These are phyloP conservation scores for Saccharomycopsis sp. DNA, from an alignment of 805 yeast species.

Conservation along the genomic window DNA sequence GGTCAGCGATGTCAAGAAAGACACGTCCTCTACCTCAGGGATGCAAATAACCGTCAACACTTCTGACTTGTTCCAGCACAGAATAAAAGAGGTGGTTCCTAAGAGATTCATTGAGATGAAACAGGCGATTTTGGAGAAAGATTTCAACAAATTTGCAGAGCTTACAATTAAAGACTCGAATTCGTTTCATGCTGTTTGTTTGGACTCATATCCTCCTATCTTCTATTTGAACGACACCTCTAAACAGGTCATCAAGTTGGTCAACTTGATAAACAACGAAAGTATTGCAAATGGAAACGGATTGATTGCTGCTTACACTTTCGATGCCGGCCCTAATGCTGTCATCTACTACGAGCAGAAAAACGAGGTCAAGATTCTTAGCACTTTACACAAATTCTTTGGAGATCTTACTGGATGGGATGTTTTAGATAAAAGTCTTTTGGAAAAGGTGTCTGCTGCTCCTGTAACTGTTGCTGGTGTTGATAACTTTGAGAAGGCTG, in stretches of 20 bases:
- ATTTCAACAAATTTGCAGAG: slow-evolving; percentile 77
- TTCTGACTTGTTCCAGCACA: slow-evolving; percentile 75
- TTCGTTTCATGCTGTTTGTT: slow-evolving; percentile 96
- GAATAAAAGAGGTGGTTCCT: slow-evolving; percentile 82
- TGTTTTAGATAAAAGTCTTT: slow-evolving; percentile 20
- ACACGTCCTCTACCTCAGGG: slow-evolving; percentile 89
- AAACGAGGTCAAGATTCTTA: slow-evolving; percentile 68
- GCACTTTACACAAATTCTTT: slow-evolving; percentile 59
- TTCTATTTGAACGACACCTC: slow-evolving; percentile 91
- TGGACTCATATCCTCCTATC: slow-evolving; percentile 93
- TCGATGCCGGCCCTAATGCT: slow-evolving; percentile 99
- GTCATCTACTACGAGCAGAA: slow-evolving; percentile 81
- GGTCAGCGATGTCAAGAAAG: slow-evolving; percentile 89
- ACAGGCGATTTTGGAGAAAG: slow-evolving; percentile 59
- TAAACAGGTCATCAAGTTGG: slow-evolving; percentile 58
- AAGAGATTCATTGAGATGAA: slow-evolving; percentile 78
- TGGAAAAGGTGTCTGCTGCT: slow-evolving; percentile 24
- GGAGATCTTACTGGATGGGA: slow-evolving; percentile 66
- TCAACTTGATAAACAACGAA: slow-evolving; percentile 66
- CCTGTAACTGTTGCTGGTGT: slow-evolving; percentile 1
- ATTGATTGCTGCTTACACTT: slow-evolving; percentile 87
- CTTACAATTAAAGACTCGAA: slow-evolving; percentile 95
- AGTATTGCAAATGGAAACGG: slow-evolving; percentile 36
- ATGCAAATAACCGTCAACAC: slow-evolving; percentile 94
- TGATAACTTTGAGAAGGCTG: slow-evolving; percentile 36